A percentile compares a stretch with the other conserved stretches of the same genome.
These are phyloP conservation scores for Claviceps sorghi DNA, from an alignment of 2,329 filamentous ascomycete genomes.

Conservation along the genomic window DNA sequence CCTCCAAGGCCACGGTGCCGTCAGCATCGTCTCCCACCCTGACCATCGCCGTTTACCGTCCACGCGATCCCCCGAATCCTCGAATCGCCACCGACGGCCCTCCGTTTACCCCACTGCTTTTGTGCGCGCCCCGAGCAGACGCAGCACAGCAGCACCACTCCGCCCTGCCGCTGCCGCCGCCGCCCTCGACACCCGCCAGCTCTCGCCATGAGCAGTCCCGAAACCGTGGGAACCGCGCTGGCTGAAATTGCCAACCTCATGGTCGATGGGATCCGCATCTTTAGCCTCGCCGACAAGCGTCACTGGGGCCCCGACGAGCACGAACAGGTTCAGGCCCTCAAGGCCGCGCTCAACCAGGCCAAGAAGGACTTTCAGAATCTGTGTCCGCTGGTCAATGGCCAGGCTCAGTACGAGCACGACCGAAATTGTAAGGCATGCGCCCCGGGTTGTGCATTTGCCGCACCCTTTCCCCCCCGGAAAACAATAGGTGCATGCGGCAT, in stretches of 20 bases:
- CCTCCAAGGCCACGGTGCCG: not conserved
- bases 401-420: slow-evolving; percentile 44
- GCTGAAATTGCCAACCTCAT: slow-evolving; percentile 41
- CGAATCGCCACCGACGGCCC: too few species aligned
- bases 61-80: not conserved
- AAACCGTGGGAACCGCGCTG: slow-evolving; percentile 44
- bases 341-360: slow-evolving; percentile 42
- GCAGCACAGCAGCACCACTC: not conserved
- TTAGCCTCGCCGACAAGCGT: slow-evolving; percentile 42
- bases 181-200: not conserved
- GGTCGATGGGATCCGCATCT: slow-evolving; percentile 36
- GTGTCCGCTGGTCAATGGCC: slow-evolving; percentile 37
- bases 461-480: too few species aligned
- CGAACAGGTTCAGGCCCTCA: slow-evolving; percentile 41
- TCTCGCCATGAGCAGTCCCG: slow-evolving; percentile 23
- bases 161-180: not conserved
- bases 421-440: slow-evolving; percentile 28
- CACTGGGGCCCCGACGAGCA: slow-evolving; percentile 45
- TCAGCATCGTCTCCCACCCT: not conserved
- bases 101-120: not conserved
- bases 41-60: not conserved
- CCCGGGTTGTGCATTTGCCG: too few species aligned
- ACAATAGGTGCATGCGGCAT: not conserved
- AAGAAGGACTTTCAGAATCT: slow-evolving; percentile 47
- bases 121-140: not conserved